Percentiles rank a stretch among this genome's conserved stretches.
These are phyloP conservation scores for Lumnitzera littorea DNA, from an alignment of 345 rosid species.

Conservation along the genomic window DNA sequence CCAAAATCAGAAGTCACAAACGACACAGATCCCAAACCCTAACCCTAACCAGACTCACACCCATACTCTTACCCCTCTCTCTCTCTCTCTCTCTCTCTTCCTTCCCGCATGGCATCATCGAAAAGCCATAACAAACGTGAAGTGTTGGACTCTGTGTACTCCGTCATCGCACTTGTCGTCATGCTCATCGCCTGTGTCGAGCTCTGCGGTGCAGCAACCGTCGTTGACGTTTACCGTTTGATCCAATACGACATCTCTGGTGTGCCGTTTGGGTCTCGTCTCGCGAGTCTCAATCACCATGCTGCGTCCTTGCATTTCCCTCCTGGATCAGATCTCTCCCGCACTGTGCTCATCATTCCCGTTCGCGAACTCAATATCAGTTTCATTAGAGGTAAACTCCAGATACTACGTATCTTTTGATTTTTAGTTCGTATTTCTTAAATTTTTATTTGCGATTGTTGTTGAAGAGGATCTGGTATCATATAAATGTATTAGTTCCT, in stretches of 20 bases:
- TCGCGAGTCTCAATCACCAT: slow-evolving; percentile 83
- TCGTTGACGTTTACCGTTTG: slow-evolving; percentile 92
- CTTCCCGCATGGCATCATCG: slow-evolving; percentile 19
- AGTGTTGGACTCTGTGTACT: slow-evolving; percentile 60
- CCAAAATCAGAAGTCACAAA: too few species aligned
- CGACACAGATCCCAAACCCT: too few species aligned
- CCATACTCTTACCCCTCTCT: background rate
- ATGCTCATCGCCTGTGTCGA: slow-evolving; percentile 80
- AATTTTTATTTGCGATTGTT: background rate
- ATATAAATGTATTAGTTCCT: too few species aligned
- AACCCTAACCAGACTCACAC: background rate
- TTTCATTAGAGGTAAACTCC: slow-evolving; percentile 49
- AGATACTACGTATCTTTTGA: background rate
- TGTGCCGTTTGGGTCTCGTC: slow-evolving; percentile 83
- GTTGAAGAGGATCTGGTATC: background rate
- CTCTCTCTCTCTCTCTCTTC: slow-evolving; percentile 49
- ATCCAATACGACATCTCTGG: slow-evolving; percentile 95
- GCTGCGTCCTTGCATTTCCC: slow-evolving; percentile 75
- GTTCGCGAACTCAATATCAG: slow-evolving; percentile 59
- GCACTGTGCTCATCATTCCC: slow-evolving; percentile 81
- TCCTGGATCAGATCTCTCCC: slow-evolving; percentile 79
- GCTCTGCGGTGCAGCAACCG: slow-evolving; percentile 94
- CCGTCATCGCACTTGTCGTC: slow-evolving; percentile 57
- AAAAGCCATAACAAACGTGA: slow-evolving; percentile 28
- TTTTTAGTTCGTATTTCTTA: background rate